Conservation (phyloP, 805 yeast genomes). For the Saccharomycopsis synnaedendra region DNA sequence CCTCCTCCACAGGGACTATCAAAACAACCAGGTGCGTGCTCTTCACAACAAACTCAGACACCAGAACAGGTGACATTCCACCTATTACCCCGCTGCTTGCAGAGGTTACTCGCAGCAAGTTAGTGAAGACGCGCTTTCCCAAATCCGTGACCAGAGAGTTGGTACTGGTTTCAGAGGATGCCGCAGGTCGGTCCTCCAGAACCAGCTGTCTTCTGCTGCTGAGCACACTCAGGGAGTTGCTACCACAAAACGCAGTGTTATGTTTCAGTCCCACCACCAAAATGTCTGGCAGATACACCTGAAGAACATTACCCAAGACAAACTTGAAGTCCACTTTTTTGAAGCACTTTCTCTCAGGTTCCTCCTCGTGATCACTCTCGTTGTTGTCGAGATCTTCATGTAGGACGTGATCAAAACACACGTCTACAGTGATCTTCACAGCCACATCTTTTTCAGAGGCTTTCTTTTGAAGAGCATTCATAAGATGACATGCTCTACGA, state of each 20-base stretch:
- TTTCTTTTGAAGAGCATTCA: conserved; percentile 5
- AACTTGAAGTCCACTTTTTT: conserved; percentile 9
- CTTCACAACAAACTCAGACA: conserved; percentile 9
- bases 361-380: conserved; percentile 7
- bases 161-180: background rate
- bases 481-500: conserved; percentile 2
- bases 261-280: conserved; percentile 15
- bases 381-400: conserved; percentile 10
- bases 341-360: background rate
- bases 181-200: background rate
- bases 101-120: background rate
- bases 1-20: conserved; percentile 5
- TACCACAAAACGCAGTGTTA: background rate
- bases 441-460: conserved; percentile 1
- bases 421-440: conserved; percentile 14
- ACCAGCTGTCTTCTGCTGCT: conserved; percentile 1
- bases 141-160: background rate
- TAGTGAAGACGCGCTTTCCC: background rate
- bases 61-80: background rate
- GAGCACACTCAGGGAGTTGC: background rate
- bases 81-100: too few relatives aligned
- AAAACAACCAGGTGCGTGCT: conserved; percentile 10
- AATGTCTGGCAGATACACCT: conserved; percentile 11
- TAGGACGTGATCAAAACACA: conserved; percentile 14
- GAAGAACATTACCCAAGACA: conserved; percentile 10